phyloP scores from a whole-genome alignment of 208 protist genomes.

The Pavlovales sp. region DNA sequence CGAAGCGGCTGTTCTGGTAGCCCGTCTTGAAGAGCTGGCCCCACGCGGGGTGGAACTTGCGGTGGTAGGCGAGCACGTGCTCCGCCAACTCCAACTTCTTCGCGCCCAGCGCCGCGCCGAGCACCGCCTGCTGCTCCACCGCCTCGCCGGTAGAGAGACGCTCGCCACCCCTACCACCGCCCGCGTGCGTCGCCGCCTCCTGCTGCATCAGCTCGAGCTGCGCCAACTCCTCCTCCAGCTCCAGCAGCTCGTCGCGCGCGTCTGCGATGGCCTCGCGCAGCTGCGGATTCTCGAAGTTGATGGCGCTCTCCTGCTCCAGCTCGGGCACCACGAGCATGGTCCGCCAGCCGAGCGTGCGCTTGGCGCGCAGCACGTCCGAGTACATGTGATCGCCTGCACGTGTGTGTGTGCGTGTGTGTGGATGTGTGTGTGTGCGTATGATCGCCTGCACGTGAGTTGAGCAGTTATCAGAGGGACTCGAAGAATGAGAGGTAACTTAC shows the following conservation, averaged over 20 bases:
- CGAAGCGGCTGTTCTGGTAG: conserved; percentile 54
- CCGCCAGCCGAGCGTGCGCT: conserved; percentile 44
- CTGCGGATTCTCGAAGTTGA: background rate
- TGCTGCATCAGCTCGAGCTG: conserved; percentile 6
- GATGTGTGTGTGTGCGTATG: no score
- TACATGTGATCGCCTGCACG: conserved; percentile 56
- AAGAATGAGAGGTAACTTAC: no score
- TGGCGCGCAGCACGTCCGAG: conserved; percentile 22
- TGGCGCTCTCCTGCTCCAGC: conserved; percentile 44
- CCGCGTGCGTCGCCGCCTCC: no score
- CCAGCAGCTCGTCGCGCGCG: background rate
- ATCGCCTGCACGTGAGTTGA: no score
- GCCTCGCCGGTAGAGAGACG: background rate
- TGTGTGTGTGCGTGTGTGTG: no score
- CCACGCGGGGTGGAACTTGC: conserved; percentile 44
- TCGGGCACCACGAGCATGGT: conserved; percentile 56
- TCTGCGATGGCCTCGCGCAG: background rate
- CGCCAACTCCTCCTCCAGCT: conserved; percentile 23
- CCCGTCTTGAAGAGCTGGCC: conserved; percentile 53
- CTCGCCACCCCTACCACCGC: no score
- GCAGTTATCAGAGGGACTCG: no score
- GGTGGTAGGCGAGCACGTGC: conserved; percentile 40
- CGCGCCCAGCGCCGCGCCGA: background rate
- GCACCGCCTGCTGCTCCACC: background rate
- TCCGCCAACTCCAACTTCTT: background rate